phyloP scores from a whole-genome alignment of 805 yeast species.

The Wickerhamomyces silvicola region DNA sequence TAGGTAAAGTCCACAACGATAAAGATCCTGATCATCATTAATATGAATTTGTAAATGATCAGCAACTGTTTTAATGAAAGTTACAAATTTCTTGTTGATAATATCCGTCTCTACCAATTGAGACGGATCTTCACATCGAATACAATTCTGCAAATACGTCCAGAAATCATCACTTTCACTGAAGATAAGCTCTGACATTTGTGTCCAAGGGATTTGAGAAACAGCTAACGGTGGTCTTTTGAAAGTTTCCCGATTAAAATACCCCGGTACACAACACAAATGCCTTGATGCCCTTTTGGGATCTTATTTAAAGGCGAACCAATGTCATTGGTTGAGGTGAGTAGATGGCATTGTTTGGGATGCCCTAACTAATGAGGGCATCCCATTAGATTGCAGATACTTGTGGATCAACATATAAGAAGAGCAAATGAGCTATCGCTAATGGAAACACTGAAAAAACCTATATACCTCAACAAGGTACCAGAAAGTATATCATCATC shows the following conservation, averaged over 20 bases:
- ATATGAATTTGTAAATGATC: slow-evolving; percentile 19
- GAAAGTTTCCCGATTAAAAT: background rate
- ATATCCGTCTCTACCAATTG: slow-evolving; percentile 5
- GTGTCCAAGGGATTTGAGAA: too few species aligned
- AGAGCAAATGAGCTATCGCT: slow-evolving; percentile 25
- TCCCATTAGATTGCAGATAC: slow-evolving; percentile 20
- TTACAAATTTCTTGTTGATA: slow-evolving; percentile 17
- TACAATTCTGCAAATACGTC: slow-evolving; percentile 10
- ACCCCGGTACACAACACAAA: too few species aligned
- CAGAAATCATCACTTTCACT: slow-evolving; percentile 15
- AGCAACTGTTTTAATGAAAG: slow-evolving; percentile 17
- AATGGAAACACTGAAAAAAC: slow-evolving; percentile 6
- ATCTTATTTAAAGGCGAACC: background rate
- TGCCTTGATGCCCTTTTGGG: background rate
- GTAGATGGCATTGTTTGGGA: too few species aligned
- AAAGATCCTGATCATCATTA: slow-evolving; percentile 26
- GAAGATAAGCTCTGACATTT: slow-evolving; percentile 16
- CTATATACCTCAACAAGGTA: slow-evolving; percentile 3
- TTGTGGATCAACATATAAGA: slow-evolving; percentile 23
- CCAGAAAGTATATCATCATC: slow-evolving; percentile 5
- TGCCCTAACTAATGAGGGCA: too few species aligned
- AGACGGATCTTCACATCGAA: slow-evolving; percentile 8
- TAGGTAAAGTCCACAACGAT: slow-evolving; percentile 28
- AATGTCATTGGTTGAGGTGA: slow-evolving; percentile 2
- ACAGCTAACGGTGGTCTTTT: too few species aligned